Evolutionary conservation across 768 basidiomycete species (phyloP).

Genomic region (Guyanaporus albipodus): DNA sequence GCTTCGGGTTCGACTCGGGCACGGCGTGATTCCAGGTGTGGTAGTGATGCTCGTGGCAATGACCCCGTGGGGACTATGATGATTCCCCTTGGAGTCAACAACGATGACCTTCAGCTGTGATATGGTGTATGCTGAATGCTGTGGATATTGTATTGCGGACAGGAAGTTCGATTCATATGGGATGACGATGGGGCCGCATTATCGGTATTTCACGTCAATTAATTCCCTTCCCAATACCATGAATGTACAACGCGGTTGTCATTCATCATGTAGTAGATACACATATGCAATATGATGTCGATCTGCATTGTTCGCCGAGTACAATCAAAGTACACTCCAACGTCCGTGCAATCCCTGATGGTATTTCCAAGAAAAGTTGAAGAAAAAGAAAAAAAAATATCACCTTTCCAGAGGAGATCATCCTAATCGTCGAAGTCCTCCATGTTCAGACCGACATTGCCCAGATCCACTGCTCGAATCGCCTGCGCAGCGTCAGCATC

Average conservation of each 20-base stretch:
- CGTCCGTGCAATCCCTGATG: neutral
- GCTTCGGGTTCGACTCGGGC: neutral
- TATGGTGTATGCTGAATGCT: neutral
- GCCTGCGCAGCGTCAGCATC: slow-evolving; percentile 16
- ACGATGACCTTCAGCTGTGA: too few species aligned
- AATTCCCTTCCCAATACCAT: too few species aligned
- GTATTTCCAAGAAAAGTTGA: neutral
- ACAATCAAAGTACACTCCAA: slow-evolving; percentile 7
- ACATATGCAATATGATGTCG: neutral
- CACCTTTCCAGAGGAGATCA: too few species aligned
- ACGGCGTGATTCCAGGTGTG: neutral
- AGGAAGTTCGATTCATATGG: too few species aligned
- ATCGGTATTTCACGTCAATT: too few species aligned
- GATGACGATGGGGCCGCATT: too few species aligned
- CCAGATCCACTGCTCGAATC: slow-evolving; percentile 23
- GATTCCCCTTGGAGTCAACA: too few species aligned
- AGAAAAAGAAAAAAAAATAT: neutral
- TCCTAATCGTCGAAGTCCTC: slow-evolving; percentile 26
- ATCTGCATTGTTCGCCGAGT: neutral
- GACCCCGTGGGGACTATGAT: slow-evolving; percentile 4
- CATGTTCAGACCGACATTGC: slow-evolving; percentile 12
- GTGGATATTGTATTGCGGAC: too few species aligned
- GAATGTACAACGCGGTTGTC: too few species aligned
- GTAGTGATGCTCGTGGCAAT: neutral
- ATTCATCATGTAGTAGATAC: slow-evolving; percentile 7